Evolutionary conservation across 1,284 basidiomycete species (phyloP).

Genomic region (Earliella scabrosa): DNA sequence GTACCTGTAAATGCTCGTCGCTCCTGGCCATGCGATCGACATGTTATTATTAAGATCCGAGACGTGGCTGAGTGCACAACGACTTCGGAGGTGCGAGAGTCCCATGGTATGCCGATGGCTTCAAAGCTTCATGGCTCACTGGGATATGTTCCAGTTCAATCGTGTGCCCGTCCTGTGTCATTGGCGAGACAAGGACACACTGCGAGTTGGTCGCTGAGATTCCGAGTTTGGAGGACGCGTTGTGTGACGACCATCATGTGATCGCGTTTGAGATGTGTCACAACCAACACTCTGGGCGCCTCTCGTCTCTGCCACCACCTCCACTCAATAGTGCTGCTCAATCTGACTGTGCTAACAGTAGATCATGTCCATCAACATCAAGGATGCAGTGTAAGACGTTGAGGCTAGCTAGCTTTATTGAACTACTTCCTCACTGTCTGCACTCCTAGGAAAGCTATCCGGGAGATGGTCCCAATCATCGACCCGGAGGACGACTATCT

Average conservation of each 20-base stretch:
- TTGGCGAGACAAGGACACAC: too few species aligned
- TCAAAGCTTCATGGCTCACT: too few species aligned
- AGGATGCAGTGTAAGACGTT: conserved; percentile 28
- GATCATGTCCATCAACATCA: conserved; percentile 33
- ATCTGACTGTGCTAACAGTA: too few species aligned
- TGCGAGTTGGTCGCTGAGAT: too few species aligned
- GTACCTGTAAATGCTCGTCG: too few species aligned
- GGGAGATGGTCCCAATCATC: conserved; percentile 68
- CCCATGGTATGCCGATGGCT: too few species aligned
- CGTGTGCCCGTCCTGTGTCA: too few species aligned
- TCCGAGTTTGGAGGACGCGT: not conserved
- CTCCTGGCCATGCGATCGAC: too few species aligned
- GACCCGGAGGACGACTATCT: conserved; percentile 77
- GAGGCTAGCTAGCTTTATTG: not conserved
- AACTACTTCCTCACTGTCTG: not conserved
- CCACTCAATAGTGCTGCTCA: not conserved
- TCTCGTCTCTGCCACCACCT: not conserved
- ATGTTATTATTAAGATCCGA: too few species aligned
- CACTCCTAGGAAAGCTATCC: conserved; percentile 59
- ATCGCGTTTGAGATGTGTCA: conserved; percentile 6
- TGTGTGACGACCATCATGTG: conserved; percentile 7
- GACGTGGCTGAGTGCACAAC: too few species aligned
- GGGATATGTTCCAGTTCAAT: too few species aligned
- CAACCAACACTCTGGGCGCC: not conserved
- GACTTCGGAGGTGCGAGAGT: too few species aligned